These are phyloP conservation scores for Aethionema arabicum DNA, from an alignment of 345 rosid species.

Conservation along the genomic window DNA sequence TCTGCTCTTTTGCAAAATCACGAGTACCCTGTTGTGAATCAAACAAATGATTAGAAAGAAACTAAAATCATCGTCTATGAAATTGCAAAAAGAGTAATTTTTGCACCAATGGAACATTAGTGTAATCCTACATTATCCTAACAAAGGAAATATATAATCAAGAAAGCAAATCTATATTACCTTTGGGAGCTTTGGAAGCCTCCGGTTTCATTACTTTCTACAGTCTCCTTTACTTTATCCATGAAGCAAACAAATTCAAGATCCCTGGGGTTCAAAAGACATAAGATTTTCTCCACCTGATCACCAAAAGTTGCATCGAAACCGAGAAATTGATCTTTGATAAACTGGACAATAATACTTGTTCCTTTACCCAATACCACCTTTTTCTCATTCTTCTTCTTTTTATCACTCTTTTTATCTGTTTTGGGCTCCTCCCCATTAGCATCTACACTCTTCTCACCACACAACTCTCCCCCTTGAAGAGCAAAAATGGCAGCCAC, in stretches of 20 bases:
- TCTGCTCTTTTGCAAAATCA: slow-evolving; percentile 76
- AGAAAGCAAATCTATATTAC: slow-evolving; percentile 34
- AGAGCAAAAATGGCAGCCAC: slow-evolving; percentile 50
- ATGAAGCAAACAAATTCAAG: slow-evolving; percentile 50
- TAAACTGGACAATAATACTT: slow-evolving; percentile 48
- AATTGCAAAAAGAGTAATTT: too few relatives aligned
- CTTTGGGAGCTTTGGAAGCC: slow-evolving; percentile 91
- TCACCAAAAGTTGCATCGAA: slow-evolving; percentile 26
- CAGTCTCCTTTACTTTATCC: slow-evolving; percentile 61
- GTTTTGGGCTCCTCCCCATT: slow-evolving; percentile 38
- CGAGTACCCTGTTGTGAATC: slow-evolving; percentile 59
- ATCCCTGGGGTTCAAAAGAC: slow-evolving; percentile 48
- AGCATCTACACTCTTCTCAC: slow-evolving; percentile 35
- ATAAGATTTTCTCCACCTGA: slow-evolving; percentile 45
- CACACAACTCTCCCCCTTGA: slow-evolving; percentile 47
- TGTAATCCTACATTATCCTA: too few relatives aligned
- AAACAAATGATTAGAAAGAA: not conserved
- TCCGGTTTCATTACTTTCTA: slow-evolving; percentile 88
- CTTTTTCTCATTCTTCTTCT: slow-evolving; percentile 59
- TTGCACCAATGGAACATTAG: too few relatives aligned
- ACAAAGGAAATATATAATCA: too few relatives aligned
- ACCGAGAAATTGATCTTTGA: slow-evolving; percentile 16
- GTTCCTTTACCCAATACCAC: slow-evolving; percentile 69
- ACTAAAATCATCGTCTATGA: too few relatives aligned
- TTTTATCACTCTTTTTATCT: slow-evolving; percentile 46